Base-by-base conservation (phyloP, 2,329 filamentous ascomycete species). In the Lasiodiplodia theobromae region DNA sequence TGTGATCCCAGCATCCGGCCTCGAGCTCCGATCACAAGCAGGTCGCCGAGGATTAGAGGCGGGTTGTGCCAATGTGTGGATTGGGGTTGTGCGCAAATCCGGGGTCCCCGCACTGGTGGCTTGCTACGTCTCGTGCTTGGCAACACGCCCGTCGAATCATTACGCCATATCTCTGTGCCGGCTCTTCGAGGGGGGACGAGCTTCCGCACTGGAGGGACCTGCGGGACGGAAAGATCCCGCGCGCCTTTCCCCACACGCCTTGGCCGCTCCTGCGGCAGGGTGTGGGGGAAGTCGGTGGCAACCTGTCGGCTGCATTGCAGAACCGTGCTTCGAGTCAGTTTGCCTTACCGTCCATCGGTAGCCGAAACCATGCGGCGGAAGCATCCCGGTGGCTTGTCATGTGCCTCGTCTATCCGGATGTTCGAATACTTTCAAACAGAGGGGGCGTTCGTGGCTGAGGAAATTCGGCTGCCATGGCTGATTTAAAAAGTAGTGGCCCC, bases 21-120 rank as follows among this genome's bases (percentile, higher is more conserved):
- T 60, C 14, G 28, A 34, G 40, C 8, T 10, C 58, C 38, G 38
- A 31, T 25, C 25, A n/a, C 18, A 25, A 25, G 31, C 23, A 40
- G 56, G 28, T 14, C 25, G 57, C 18, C 38, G 57, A 31, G 23
- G 38, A n/a, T n/a, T 23, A 40, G 57, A 25, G 31, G 25, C 18
- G 23, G 40, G 38, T 28, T 25, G 14, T 63, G 58, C 40, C 57
- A 62, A 49, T 49, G 38, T 40, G n/a, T 21, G 10, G 14, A 28
- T 25, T 49, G 21, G 23, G 23, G 40, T 18, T 31, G 52, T 18
- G 21, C 10, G 40, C 58, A 52, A 64, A 64, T n/a, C 28, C 38
- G 60, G 60, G 47, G 60, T 64, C 60, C 60, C 60, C 60, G 60
- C 60, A 64, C 40, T 51, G 49, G 44, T 63, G 58, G 58, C 44